Conservation (phyloP, 192 early-diverging fungal species). For the Haplosporangium gracile region DNA sequence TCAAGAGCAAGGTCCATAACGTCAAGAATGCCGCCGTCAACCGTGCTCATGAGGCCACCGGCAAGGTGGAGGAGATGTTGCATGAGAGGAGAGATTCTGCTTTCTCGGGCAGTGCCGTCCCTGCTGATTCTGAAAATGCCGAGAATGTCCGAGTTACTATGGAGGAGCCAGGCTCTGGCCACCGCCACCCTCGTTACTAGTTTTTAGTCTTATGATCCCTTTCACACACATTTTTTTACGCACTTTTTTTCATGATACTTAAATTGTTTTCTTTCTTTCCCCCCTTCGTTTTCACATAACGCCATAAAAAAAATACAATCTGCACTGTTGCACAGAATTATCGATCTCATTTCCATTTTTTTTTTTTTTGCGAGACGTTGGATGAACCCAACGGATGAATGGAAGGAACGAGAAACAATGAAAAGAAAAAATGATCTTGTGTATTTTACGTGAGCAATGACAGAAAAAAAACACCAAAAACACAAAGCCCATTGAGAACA, state of each 20-base stretch:
- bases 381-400: not conserved
- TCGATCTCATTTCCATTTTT: not conserved
- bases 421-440: not conserved
- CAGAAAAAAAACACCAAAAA: not conserved
- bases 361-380: not conserved
- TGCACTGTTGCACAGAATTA: not conserved
- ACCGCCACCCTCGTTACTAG: conserved; percentile 39
- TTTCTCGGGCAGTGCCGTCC: not conserved
- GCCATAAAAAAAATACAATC: not conserved
- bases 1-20: conserved; percentile 6
- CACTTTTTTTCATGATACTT: not conserved
- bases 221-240: not conserved
- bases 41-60: not conserved
- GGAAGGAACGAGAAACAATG: not conserved
- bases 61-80: not conserved
- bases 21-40: not conserved
- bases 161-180: conserved; percentile 55
- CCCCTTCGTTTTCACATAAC: not conserved
- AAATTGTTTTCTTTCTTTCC: not conserved
- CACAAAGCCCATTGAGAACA: not conserved
- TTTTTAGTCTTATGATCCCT: not conserved
- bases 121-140: not conserved
- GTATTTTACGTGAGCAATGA: not conserved
- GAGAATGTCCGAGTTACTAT: conserved; percentile 22
- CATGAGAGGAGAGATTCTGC: not conserved